Base-by-base conservation (phyloP, 2,329 filamentous ascomycete genomes). In the Trichoderma koningii region DNA sequence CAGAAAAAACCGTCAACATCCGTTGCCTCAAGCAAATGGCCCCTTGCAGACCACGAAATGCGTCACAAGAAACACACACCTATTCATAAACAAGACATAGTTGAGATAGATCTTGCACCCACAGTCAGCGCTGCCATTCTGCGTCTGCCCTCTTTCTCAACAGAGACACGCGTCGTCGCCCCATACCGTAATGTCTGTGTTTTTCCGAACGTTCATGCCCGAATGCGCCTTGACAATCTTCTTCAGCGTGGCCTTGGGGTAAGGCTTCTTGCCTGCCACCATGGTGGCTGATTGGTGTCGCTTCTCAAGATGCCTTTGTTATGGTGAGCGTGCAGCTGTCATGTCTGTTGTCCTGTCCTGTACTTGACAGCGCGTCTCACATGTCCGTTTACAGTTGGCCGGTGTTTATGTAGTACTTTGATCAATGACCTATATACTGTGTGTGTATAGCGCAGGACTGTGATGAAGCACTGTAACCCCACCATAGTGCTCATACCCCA, bases 161-260 rank as follows among this genome's bases (percentile, higher is more conserved):
- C 34, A 38, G 34, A 38, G 34, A 38, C 14, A 38, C 34, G 34
- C 34, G 34, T 38, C 52, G 53, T 45, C 47, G 21, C 17, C 15
- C 26, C 42, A 66, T 78, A 96, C 92, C 79, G 94, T 82, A 65
- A 96, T 87, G 77, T 97, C 93, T 34, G 88, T 90, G 76, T 95
- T 93, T 77, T 92, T 95, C 80, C 89, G 92, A 68, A 96, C 77
- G 69, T 85, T 89, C 74, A 89, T 87, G 68, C 91, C 89, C 9
- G 92, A 90, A 76, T 96, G 92, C 19, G 92, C 92, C 78, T 96
- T 97, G 72, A 96, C 83, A 66, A 96, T 94, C 77, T 93, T 93
- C 77, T 93, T 95, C 71, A 97, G 83, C 0, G 91, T 95, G 19
- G 87, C 88, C 68, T 93, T 88, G 12, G 93, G 93, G 73, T 96